These are phyloP conservation scores for Aspergillus flavus DNA, from an alignment of 2,329 filamentous ascomycete genomes.

Conservation along the genomic window DNA sequence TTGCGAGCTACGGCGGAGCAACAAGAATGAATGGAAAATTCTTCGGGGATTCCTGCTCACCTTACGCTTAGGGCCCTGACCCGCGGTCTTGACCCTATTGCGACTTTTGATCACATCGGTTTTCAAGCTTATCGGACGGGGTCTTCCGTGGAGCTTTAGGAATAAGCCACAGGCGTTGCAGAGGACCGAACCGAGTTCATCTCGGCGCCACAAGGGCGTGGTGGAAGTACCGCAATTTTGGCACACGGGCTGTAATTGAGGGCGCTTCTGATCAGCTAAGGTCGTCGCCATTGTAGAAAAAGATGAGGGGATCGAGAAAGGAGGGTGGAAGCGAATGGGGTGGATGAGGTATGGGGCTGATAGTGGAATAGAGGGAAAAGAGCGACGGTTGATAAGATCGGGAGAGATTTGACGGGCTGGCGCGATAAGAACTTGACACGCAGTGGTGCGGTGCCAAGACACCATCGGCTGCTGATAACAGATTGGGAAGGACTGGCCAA, in stretches of 20 bases:
- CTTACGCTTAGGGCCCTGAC: constrained; percentile 79
- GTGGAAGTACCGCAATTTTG: constrained; percentile 96
- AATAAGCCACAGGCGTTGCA: constrained; percentile 99
- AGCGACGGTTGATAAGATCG: constrained; percentile 43
- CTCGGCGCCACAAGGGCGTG: constrained; percentile 94
- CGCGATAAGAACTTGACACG: constrained; percentile 52
- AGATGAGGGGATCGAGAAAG: constrained; percentile 20
- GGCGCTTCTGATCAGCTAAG: constrained; percentile 53
- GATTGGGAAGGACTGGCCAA: constrained; percentile 14
- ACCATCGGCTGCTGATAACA: constrained; percentile 35
- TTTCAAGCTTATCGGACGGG: constrained; percentile 93
- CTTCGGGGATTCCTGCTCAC: constrained; percentile 50
- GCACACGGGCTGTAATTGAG: constrained; percentile 85
- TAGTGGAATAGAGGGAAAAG: constrained; percentile 33
- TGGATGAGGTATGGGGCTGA: constrained; percentile 23
- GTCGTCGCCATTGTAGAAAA: constrained; percentile 46
- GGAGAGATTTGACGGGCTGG: constrained; percentile 43
- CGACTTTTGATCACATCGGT: constrained; percentile 99
- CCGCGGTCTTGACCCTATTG: constrained; percentile 92
- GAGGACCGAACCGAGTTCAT: constrained; percentile 91
- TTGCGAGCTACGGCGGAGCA: constrained; percentile 10
- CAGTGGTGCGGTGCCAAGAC: constrained; percentile 43
- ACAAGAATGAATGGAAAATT: constrained; percentile 23
- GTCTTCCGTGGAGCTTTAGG: constrained; percentile 90
- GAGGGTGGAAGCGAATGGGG: constrained; percentile 24